A percentile compares a stretch with the other conserved stretches of the same genome.
These are phyloP conservation scores for Xylogone sp. DNA, from an alignment of 2,329 filamentous ascomycete species.

Conservation along the genomic window DNA sequence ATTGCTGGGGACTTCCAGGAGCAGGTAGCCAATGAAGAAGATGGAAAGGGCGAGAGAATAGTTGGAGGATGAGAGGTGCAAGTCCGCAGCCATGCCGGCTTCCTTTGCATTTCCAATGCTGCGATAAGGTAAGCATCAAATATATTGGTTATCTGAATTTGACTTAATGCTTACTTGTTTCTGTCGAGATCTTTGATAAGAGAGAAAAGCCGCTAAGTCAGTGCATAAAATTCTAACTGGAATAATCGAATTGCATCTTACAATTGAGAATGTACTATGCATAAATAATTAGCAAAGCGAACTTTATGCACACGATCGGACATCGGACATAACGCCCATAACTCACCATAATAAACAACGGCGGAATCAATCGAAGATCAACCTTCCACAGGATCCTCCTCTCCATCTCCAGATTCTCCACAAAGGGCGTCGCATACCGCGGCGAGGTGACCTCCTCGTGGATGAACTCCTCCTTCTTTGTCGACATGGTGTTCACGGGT, in stretches of 20 bases:
- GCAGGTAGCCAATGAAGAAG: constrained; percentile 48
- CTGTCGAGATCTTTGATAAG: constrained; percentile 1
- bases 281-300: too few species aligned
- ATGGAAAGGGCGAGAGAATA: constrained; percentile 19
- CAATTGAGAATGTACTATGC: constrained; percentile 5
- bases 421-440: constrained; percentile 1
- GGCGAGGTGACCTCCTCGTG: constrained; percentile 2
- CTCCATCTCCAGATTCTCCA: constrained; percentile 9
- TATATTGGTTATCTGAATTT: neutral
- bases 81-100: constrained; percentile 48
- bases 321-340: too few species aligned
- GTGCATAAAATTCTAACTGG: neutral
- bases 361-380: constrained; percentile 10
- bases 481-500: too few species aligned
- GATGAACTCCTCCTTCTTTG: constrained; percentile 1
- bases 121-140: neutral
- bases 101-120: constrained; percentile 52
- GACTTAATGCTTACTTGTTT: constrained; percentile 2
- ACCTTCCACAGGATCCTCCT: constrained; percentile 11
- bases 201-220: neutral
- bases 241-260: constrained; percentile 1
- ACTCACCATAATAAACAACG: constrained; percentile 9
- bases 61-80: constrained; percentile 23
- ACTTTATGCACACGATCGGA: too few species aligned
- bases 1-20: constrained; percentile 46